phyloP scores from a whole-genome alignment of 2,329 filamentous ascomycete genomes.

The Neofusicoccum umdonicola region DNA sequence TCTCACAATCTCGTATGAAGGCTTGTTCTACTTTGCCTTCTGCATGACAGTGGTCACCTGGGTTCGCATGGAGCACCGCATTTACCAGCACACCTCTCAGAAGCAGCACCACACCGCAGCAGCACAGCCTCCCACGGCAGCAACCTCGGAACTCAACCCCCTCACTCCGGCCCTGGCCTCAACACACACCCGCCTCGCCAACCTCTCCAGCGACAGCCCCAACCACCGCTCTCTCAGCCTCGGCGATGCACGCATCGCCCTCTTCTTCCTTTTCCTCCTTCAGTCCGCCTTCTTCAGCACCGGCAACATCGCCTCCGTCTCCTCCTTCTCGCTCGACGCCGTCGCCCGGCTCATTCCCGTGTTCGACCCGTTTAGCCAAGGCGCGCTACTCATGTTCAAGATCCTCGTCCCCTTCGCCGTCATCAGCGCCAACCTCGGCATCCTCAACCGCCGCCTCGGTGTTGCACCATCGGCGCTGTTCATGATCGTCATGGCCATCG shows the following conservation, averaged over 20 bases:
- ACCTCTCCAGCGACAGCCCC: neutral
- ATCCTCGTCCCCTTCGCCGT: conserved; percentile 90
- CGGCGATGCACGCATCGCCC: conserved; percentile 79
- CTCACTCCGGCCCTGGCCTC: conserved; percentile 39
- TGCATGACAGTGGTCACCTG: conserved; percentile 75
- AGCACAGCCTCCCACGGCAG: conserved; percentile 24
- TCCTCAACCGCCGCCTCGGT: conserved; percentile 79
- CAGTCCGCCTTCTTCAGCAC: conserved; percentile 97
- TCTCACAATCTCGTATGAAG: conserved; percentile 95
- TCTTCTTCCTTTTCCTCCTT: conserved; percentile 93
- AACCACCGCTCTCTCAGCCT: conserved; percentile 68
- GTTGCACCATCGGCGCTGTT: conserved; percentile 87
- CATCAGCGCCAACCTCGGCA: conserved; percentile 89
- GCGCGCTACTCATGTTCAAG: conserved; percentile 81
- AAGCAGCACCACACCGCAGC: conserved; percentile 18
- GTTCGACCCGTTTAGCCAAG: conserved; percentile 92
- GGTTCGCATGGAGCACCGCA: conserved; percentile 85
- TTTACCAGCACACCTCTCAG: conserved; percentile 50
- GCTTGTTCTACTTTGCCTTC: conserved; percentile 91
- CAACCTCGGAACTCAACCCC: conserved; percentile 26
- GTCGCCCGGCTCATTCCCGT: conserved; percentile 84
- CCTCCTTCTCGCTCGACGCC: conserved; percentile 88
- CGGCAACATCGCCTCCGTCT: conserved; percentile 91
- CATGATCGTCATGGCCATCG: conserved; percentile 85
- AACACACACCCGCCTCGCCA: conserved; percentile 20